phyloP scores from a whole-genome alignment of 345 rosid genomes.

The Jatropha curcas region DNA sequence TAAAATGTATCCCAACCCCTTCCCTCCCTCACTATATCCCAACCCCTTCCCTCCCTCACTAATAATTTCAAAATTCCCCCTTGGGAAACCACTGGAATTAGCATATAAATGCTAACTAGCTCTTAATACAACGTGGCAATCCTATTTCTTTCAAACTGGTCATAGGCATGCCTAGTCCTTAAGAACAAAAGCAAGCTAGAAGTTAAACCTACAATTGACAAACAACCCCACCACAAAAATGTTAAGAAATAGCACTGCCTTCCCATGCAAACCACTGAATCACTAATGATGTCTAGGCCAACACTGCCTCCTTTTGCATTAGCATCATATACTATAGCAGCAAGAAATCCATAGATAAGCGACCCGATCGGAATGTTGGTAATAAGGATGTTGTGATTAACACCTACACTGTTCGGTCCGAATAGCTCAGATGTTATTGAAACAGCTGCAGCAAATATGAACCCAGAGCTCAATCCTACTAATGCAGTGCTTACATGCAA shows the following conservation, averaged over 20 bases:
- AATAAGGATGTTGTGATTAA: constrained; percentile 90
- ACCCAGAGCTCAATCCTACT: constrained; percentile 84
- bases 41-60: too few relatives aligned
- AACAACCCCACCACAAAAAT: constrained; percentile 80
- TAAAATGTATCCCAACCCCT: too few relatives aligned
- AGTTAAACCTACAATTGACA: constrained; percentile 63
- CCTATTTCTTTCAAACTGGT: constrained; percentile 63
- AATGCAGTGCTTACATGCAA: constrained; percentile 64
- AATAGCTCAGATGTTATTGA: constrained; percentile 91
- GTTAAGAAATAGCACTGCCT: constrained; percentile 70
- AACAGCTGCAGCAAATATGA: constrained; percentile 94
- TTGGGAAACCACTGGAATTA: too few relatives aligned
- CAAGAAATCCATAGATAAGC: constrained; percentile 73
- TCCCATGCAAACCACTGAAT: constrained; percentile 72
- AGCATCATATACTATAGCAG: constrained; percentile 76
- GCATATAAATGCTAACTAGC: too few relatives aligned
- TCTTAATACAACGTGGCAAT: constrained; percentile 23
- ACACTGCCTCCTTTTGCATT: constrained; percentile 28
- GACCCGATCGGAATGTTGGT: constrained; percentile 94
- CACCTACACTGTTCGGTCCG: constrained; percentile 88
- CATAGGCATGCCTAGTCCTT: constrained; percentile 78
- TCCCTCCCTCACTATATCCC: too few relatives aligned
- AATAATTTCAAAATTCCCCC: too few relatives aligned
- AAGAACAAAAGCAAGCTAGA: constrained; percentile 62
- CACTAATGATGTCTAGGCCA: constrained; percentile 24